phyloP scores from a whole-genome alignment of 805 yeast species.

The Jamesozyma piceae region DNA sequence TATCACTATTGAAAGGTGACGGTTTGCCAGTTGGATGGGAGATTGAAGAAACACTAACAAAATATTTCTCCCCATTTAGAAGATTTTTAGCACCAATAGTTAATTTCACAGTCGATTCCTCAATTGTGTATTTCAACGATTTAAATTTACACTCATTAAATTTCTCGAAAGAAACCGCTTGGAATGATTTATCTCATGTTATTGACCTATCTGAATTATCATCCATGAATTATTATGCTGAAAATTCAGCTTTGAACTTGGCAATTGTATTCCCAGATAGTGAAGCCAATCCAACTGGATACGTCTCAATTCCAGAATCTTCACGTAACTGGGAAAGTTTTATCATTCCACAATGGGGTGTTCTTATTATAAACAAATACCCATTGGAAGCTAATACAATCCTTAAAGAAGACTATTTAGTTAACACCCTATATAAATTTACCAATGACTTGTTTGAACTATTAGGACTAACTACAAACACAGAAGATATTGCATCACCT shows the following conservation, averaged over 20 bases:
- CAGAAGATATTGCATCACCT: slow-evolving; percentile 38
- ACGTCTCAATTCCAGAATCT: slow-evolving; percentile 26
- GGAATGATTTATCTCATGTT: slow-evolving; percentile 58
- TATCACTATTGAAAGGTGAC: slow-evolving; percentile 65
- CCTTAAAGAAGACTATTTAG: slow-evolving; percentile 39
- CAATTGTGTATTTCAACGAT: slow-evolving; percentile 53
- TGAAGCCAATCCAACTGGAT: slow-evolving; percentile 30
- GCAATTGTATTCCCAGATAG: slow-evolving; percentile 36
- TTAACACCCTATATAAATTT: slow-evolving; percentile 56
- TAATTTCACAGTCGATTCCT: slow-evolving; percentile 70
- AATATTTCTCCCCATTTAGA: slow-evolving; percentile 48
- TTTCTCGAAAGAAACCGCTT: slow-evolving; percentile 29
- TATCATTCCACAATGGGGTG: slow-evolving; percentile 85
- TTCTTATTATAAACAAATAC: slow-evolving; percentile 36
- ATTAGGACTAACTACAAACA: slow-evolving; percentile 53
- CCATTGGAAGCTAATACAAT: slow-evolving; percentile 22
- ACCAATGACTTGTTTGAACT: slow-evolving; percentile 65
- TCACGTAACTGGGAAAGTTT: slow-evolving; percentile 33
- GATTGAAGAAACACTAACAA: slow-evolving; percentile 43
- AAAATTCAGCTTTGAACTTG: slow-evolving; percentile 63
- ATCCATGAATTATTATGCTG: slow-evolving; percentile 42
- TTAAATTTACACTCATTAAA: slow-evolving; percentile 26
- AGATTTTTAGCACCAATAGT: slow-evolving; percentile 44
- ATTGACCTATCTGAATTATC: slow-evolving; percentile 73
- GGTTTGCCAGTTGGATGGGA: slow-evolving; percentile 68